A percentile compares a stretch with the other conserved stretches of the same genome.
Conservation (phyloP, 345 rosid species). For the Psidium guajava region DNA sequence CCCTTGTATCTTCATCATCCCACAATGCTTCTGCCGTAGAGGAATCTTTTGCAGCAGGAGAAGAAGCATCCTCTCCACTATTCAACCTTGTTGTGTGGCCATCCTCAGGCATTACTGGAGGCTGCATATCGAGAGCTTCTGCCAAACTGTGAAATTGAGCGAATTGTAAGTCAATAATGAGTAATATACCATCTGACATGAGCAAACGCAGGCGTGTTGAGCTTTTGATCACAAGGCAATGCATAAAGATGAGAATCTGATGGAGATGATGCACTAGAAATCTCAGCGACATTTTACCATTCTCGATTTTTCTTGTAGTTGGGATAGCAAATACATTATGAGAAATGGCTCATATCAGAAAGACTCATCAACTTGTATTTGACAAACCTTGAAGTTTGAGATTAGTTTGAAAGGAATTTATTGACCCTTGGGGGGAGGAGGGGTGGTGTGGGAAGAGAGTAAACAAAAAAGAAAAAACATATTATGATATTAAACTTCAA, state of each 20-base stretch:
- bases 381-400: neutral
- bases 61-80: conserved; percentile 68
- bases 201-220: neutral
- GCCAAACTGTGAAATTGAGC: conserved; percentile 54
- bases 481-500: neutral
- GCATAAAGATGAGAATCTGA: neutral
- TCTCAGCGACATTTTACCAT: neutral
- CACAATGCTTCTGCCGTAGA: conserved; percentile 67
- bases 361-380: neutral
- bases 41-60: conserved; percentile 72
- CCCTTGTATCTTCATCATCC: conserved; percentile 97
- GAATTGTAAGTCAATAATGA: neutral
- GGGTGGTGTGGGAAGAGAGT: neutral
- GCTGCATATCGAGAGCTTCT: conserved; percentile 97
- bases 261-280: neutral
- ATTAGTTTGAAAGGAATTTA: neutral
- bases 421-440: neutral
- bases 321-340: neutral
- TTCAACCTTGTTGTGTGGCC: conserved; percentile 90
- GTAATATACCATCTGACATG: neutral
- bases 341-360: neutral
- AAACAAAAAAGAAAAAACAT: neutral
- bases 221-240: neutral
- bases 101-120: conserved; percentile 97
- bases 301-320: neutral